phyloP scores from a whole-genome alignment of 768 basidiomycete species.

The Russula dissimulans region DNA sequence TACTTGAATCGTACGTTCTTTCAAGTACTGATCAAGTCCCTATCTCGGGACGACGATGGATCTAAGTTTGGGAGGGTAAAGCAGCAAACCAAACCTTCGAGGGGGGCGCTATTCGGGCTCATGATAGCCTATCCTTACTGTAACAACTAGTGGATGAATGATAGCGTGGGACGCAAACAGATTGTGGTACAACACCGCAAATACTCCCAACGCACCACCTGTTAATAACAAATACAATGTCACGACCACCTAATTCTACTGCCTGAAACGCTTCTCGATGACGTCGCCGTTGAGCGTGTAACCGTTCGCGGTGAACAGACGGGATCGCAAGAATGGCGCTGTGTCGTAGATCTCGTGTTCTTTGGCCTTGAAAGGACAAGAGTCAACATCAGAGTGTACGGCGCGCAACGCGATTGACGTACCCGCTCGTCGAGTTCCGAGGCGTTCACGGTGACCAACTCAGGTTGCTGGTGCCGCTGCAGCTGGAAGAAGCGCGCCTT shows the following conservation, averaged over 20 bases:
- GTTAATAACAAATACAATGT: neutral
- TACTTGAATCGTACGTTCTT: too few species aligned
- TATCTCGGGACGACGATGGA: too few species aligned
- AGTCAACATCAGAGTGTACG: neutral
- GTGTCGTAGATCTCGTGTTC: constrained; percentile 95
- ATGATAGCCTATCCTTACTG: neutral
- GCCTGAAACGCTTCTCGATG: constrained; percentile 68
- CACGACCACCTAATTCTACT: constrained; percentile 10
- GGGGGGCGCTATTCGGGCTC: neutral
- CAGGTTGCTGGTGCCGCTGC: constrained; percentile 69
- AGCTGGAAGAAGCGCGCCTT: constrained; percentile 78
- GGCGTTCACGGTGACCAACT: constrained; percentile 63
- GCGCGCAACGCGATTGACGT: constrained; percentile 24
- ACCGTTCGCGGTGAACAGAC: constrained; percentile 81
- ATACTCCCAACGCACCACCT: neutral
- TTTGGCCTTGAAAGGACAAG: constrained; percentile 53
- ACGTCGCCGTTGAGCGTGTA: constrained; percentile 58
- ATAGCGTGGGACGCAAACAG: neutral
- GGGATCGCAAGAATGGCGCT: constrained; percentile 74
- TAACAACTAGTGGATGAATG: neutral
- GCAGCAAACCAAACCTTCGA: too few species aligned
- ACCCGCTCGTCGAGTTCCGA: constrained; percentile 84
- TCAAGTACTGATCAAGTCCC: too few species aligned
- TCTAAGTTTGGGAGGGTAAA: too few species aligned
- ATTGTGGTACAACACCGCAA: neutral